Percentiles rank a stretch among this genome's conserved stretches.
phyloP scores from a whole-genome alignment of 2,329 filamentous ascomycete species.

The Colletotrichum cuscutae region DNA sequence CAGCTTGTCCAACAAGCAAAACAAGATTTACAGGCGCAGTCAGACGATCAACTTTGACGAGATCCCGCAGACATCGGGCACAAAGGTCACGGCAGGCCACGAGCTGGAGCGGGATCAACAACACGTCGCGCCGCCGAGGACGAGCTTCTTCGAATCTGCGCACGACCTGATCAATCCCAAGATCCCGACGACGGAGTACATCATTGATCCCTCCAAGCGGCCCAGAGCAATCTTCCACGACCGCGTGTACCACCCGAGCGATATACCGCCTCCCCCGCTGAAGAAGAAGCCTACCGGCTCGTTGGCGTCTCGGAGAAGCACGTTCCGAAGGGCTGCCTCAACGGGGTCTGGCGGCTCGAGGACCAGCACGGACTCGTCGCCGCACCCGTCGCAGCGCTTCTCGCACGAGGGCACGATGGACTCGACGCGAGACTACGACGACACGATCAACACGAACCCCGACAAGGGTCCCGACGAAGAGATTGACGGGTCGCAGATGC shows the following conservation, averaged over 20 bases:
- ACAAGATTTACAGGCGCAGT: constrained; percentile 79
- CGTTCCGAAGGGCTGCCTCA: constrained; percentile 37
- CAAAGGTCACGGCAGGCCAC: constrained; percentile 60
- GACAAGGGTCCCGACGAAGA: constrained; percentile 50
- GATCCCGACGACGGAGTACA: constrained; percentile 81
- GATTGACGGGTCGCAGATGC: constrained; percentile 76
- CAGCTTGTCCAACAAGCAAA: constrained; percentile 67
- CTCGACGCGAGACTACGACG: constrained; percentile 63
- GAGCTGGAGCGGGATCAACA: constrained; percentile 60
- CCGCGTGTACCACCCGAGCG: constrained; percentile 90
- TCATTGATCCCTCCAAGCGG: constrained; percentile 84
- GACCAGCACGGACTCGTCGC: constrained; percentile 37
- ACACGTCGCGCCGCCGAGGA: constrained; percentile 81
- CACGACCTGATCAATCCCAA: constrained; percentile 93
- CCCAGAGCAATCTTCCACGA: constrained; percentile 96
- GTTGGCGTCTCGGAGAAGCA: constrained; percentile 46
- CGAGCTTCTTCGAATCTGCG: constrained; percentile 94
- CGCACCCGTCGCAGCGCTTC: constrained; percentile 41
- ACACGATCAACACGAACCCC: constrained; percentile 57
- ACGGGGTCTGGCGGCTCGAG: constrained; percentile 27
- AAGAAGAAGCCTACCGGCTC: constrained; percentile 60
- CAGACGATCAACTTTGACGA: constrained; percentile 73
- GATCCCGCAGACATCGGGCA: constrained; percentile 44
- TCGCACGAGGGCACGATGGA: constrained; percentile 54
- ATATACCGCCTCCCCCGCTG: constrained; percentile 85